Evolutionary conservation across 768 basidiomycete genomes (phyloP).

Genomic region (Collybiopsis confluens): DNA sequence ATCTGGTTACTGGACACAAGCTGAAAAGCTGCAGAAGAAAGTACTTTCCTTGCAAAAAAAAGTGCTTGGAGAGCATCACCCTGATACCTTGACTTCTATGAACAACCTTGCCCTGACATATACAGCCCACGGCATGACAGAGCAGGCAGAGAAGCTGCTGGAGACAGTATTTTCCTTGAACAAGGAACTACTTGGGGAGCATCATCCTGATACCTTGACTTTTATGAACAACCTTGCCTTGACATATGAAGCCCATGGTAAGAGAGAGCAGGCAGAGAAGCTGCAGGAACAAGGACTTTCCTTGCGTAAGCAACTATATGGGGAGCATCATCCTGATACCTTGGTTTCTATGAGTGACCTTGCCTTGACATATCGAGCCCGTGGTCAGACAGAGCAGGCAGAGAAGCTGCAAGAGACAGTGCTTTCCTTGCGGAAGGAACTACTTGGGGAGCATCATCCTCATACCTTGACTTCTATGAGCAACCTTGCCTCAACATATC

Average conservation of each 20-base stretch:
- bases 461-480: not conserved
- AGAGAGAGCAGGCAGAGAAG: not conserved
- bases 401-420: not conserved
- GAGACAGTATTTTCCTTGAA: not conserved
- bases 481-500: not conserved
- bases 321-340: not conserved
- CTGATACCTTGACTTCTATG: not conserved
- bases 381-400: not conserved
- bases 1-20: not conserved
- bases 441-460: not conserved
- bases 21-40: not conserved
- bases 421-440: not conserved
- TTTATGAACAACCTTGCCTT: not conserved
- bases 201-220: not conserved
- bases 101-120: not conserved
- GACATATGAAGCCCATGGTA: not conserved
- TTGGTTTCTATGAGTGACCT: not conserved
- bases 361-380: not conserved
- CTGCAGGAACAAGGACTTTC: not conserved
- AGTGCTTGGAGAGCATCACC: not conserved
- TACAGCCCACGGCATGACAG: not conserved
- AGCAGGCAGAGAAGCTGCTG: not conserved
- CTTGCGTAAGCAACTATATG: not conserved
- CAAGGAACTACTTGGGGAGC: not conserved
- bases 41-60: not conserved